Conservation (phyloP, 768 basidiomycete species). For the Russula griseocarnosa region DNA sequence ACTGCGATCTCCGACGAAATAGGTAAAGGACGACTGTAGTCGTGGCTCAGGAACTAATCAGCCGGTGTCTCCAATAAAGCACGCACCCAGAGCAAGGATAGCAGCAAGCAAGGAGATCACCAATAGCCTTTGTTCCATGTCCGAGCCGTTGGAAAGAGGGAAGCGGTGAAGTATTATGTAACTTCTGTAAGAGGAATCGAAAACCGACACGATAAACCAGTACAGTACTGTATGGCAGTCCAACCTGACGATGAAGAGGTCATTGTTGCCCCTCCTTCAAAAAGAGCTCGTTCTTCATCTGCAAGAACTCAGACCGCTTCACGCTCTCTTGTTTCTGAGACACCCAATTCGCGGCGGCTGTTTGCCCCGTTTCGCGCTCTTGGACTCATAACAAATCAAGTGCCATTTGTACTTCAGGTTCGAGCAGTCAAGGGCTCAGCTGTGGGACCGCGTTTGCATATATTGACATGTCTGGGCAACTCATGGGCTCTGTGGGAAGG, state of each 20-base stretch:
- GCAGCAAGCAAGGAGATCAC: conserved; percentile 9
- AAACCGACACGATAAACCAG: not conserved
- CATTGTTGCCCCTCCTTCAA: conserved; percentile 7
- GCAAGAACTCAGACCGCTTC: not conserved
- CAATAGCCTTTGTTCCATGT: conserved; percentile 16
- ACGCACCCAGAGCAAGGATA: conserved; percentile 14
- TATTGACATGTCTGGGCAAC: conserved; percentile 82
- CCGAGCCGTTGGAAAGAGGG: not conserved
- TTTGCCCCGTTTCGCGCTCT: conserved; percentile 95
- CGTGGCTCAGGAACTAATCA: conserved; percentile 25
- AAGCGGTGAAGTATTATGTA: conserved; percentile 1
- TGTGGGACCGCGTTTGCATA: conserved; percentile 75
- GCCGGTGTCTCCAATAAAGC: not conserved
- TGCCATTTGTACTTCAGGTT: conserved; percentile 85
- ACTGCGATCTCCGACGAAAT: conserved; percentile 40
- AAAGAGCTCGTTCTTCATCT: conserved; percentile 15
- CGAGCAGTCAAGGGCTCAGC: conserved; percentile 80
- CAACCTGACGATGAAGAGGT: conserved; percentile 10
- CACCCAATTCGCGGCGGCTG: conserved; percentile 39
- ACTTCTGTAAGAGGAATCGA: not conserved
- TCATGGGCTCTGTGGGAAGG: conserved; percentile 98
- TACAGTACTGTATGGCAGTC: conserved; percentile 17
- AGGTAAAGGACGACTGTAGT: conserved; percentile 46
- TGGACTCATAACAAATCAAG: conserved; percentile 88
- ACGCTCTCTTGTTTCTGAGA: not conserved